Evolutionary conservation across 2,329 filamentous ascomycete species (phyloP), one percentile per base, ranked within the genome.

Genomic region (Pestalotiopsis sp.): DNA sequence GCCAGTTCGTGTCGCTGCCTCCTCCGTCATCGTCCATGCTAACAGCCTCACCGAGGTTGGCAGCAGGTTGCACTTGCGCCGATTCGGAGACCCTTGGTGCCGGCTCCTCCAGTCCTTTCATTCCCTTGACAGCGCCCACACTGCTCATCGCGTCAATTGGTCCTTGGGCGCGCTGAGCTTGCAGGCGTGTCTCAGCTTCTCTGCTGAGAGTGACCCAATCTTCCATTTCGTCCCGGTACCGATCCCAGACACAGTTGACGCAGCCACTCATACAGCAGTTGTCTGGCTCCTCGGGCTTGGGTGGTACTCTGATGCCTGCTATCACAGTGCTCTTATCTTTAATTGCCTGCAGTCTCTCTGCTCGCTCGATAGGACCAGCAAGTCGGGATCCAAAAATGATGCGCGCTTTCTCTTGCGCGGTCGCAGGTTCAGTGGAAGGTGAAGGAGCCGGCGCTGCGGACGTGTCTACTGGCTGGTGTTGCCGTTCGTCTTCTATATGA

Each of bases 191-290:
- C 74, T 90, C 87, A 1, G 93, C 94, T 76, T 91, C 87, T 4
- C 84, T 82, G 45, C 87, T 88, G 69, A 90, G 87, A 14, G 84
- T 83, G 4, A 91, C 92, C 93, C 94, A 98, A 68, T 93, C 92
- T 79, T 98, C 95, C 81, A 98, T 86, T 66, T 98, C 96, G 73
- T 99, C 95, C 9, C 95, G 88, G 80, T 91, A 98, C 66, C 90
- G 85, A 75, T 98, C 95, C 95, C 95, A 98, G 2, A 98, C 96
- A 80, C 96, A 99, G 79, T 98, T 95, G 63, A 97, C 95, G 78
- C 96, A 99, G 3, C 96, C 96, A 77, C 93, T 96, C 96, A 99
- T 99, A 82, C 96, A 99, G 86, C 96, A 99, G 78, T 99, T 98
- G 76, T 98, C 96, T 3, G 96, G 96, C 81, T 99, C 95, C 62